These are phyloP conservation scores for Thelephora aurantiotincta DNA, from an alignment of 768 basidiomycete genomes.

Conservation along the genomic window DNA sequence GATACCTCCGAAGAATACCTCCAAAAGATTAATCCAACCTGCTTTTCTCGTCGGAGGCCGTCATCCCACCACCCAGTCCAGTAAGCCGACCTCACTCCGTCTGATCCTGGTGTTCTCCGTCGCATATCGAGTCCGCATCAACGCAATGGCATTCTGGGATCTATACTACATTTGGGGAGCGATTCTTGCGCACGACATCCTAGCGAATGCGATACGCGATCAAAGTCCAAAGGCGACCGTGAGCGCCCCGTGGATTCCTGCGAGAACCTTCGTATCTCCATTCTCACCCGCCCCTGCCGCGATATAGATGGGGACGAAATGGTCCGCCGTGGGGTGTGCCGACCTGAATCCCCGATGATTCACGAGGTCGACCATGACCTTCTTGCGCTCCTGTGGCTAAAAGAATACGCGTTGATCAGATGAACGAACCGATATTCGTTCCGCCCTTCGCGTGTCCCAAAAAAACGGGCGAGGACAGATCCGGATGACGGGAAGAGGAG, in stretches of 20 bases:
- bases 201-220: background rate
- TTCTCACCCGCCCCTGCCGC: slow-evolving; percentile 60
- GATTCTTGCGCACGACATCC: no score
- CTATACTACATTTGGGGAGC: no score
- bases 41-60: no score
- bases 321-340: slow-evolving; percentile 68
- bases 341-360: slow-evolving; percentile 47
- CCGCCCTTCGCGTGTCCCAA: background rate
- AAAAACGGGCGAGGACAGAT: slow-evolving; percentile 1
- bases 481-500: background rate
- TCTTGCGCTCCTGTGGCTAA: slow-evolving; percentile 37
- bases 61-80: no score
- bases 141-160: no score
- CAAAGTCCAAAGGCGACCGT: slow-evolving; percentile 53
- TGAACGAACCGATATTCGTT: background rate
- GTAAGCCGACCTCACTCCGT: no score
- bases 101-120: no score
- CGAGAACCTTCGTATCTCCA: slow-evolving; percentile 33
- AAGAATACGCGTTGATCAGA: background rate
- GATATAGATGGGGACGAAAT: slow-evolving; percentile 69
- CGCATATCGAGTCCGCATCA: no score
- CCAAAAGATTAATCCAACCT: no score
- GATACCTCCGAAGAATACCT: no score
- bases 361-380: slow-evolving; percentile 38
- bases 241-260: slow-evolving; percentile 41